Evolutionary conservation across 2,329 filamentous ascomycete genomes (phyloP).

Genomic region (Stachybotrys chartarum): DNA sequence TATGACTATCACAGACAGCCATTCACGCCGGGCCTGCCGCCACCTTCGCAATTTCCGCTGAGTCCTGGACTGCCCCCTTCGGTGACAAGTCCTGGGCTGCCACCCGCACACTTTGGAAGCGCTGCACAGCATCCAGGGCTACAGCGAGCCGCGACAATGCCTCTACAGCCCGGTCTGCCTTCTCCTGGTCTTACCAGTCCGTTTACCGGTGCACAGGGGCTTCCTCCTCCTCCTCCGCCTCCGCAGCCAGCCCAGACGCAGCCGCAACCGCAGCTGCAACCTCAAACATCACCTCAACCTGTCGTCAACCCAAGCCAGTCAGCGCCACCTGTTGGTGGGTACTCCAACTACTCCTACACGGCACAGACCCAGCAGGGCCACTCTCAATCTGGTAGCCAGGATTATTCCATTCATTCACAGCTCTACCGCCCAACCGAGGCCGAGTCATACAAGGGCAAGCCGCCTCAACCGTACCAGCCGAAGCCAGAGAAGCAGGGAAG

Average conservation of each 20-base stretch:
- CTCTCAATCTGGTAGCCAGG: conserved; percentile 17
- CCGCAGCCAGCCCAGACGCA: conserved; percentile 19
- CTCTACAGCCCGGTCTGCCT: conserved; percentile 27
- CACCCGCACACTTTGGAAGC: conserved; percentile 31
- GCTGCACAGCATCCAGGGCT: conserved; percentile 35
- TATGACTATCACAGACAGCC: conserved; percentile 48
- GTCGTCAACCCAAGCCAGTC: background rate
- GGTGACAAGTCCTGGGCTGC: conserved; percentile 29
- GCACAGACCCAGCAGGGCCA: conserved; percentile 19
- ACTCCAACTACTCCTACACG: conserved; percentile 44
- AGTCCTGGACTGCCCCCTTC: conserved; percentile 28
- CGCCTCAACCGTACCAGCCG: conserved; percentile 28
- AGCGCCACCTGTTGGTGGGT: conserved; percentile 36
- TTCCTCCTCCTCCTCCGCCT: conserved; percentile 31
- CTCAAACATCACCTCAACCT: conserved; percentile 14
- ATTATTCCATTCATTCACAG: conserved; percentile 61
- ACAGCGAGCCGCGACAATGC: conserved; percentile 43
- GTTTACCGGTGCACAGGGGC: conserved; percentile 34
- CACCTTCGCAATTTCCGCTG: conserved; percentile 35
- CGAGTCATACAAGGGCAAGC: conserved; percentile 37
- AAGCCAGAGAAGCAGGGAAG: conserved; percentile 41
- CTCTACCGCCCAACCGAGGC: conserved; percentile 61
- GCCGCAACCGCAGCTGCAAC: conserved; percentile 20
- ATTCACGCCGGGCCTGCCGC: conserved; percentile 45
- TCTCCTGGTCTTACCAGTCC: conserved; percentile 34